Conservation (phyloP, 495 filamentous ascomycete genomes). For the Tuber magnatum region DNA sequence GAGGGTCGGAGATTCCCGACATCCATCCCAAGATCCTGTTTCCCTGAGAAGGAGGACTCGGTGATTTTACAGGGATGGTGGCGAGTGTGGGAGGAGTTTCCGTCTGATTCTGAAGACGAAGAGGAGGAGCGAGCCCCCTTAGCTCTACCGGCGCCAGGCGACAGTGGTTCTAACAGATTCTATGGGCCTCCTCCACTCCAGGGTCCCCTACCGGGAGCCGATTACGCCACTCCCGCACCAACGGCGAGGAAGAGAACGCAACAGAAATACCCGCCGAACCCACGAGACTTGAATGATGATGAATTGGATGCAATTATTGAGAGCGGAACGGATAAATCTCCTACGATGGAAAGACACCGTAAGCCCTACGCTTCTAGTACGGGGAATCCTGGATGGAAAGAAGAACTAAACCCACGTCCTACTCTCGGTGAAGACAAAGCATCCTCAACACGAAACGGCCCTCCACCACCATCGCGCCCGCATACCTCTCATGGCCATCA, state of each 20-base stretch:
- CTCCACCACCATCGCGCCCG: slow-evolving; percentile 21
- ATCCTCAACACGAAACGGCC: slow-evolving; percentile 17
- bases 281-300: slow-evolving; percentile 11
- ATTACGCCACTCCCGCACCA: slow-evolving; percentile 16
- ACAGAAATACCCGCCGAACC: slow-evolving; percentile 8
- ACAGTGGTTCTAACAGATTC: slow-evolving; percentile 9
- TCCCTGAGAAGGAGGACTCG: slow-evolving; percentile 32
- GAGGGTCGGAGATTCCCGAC: slow-evolving; percentile 27
- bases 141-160: slow-evolving; percentile 27
- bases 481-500: slow-evolving; percentile 35
- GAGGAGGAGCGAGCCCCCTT: slow-evolving; percentile 33
- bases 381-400: slow-evolving; percentile 19
- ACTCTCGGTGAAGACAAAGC: slow-evolving; percentile 34
- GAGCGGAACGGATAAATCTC: slow-evolving; percentile 13
- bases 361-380: slow-evolving; percentile 19
- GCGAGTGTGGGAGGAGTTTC: slow-evolving; percentile 35
- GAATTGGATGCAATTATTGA: slow-evolving; percentile 21
- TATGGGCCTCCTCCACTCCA: slow-evolving; percentile 31
- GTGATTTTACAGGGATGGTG: slow-evolving; percentile 35
- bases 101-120: slow-evolving; percentile 30
- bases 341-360: slow-evolving; percentile 20
- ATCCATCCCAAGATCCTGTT: slow-evolving; percentile 35
- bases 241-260: neutral
- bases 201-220: slow-evolving; percentile 10
- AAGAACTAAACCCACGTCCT: slow-evolving; percentile 33